A percentile compares a stretch with the other conserved stretches of the same genome.
Evolutionary conservation across 169 alveolate species (phyloP).

Genomic region (Plasmodium billcollinsi): DNA sequence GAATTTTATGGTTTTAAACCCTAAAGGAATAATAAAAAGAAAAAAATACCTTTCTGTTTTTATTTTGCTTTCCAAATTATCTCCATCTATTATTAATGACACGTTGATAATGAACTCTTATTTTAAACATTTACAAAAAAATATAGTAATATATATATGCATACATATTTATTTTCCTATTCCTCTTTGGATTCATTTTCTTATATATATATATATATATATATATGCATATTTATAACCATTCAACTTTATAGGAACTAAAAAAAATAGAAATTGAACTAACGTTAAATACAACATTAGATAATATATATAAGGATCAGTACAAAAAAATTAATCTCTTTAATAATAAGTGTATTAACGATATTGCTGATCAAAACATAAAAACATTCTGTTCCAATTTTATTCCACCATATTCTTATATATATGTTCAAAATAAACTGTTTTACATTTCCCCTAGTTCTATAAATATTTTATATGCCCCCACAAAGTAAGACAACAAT

Average conservation of each 20-base stretch:
- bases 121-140: conserved; percentile 64
- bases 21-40: conserved; percentile 68
- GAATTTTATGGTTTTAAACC: conserved; percentile 66
- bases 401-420: conserved; percentile 67
- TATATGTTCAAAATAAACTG: conserved; percentile 51
- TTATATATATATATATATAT: conserved; percentile 3
- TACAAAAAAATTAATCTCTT: conserved; percentile 63
- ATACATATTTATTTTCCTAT: not conserved
- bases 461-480: conserved; percentile 66
- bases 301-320: conserved; percentile 40
- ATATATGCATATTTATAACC: conserved; percentile 6
- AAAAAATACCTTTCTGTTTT: conserved; percentile 57
- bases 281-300: conserved; percentile 26
- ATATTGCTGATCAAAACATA: conserved; percentile 29
- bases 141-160: conserved; percentile 53
- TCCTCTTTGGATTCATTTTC: too few species aligned
- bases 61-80: conserved; percentile 39
- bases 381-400: conserved; percentile 67
- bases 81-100: conserved; percentile 52
- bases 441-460: conserved; percentile 72
- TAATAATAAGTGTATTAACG: conserved; percentile 46
- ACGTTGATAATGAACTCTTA: conserved; percentile 50
- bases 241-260: conserved; percentile 35
- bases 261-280: conserved; percentile 46
- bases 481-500: conserved; percentile 39